phyloP scores from a whole-genome alignment of 1,284 basidiomycete genomes.

The Sparassis latifolia region DNA sequence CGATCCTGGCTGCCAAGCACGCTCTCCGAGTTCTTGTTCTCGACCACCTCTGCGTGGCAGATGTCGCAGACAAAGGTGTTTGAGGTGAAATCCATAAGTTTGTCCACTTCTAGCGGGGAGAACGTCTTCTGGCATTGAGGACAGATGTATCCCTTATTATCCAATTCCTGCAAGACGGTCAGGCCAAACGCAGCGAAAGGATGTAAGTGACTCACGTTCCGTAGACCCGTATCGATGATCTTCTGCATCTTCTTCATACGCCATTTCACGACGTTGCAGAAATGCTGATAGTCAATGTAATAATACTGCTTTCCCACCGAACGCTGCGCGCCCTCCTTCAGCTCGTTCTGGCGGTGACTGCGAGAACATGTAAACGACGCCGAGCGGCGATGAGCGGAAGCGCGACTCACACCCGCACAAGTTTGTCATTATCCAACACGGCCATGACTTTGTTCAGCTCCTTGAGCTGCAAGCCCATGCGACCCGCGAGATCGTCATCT shows the following conservation, averaged over 20 bases:
- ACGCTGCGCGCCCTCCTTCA: constrained; percentile 77
- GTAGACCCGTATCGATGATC: constrained; percentile 81
- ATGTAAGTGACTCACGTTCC: constrained; percentile 51
- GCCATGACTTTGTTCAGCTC: constrained; percentile 92
- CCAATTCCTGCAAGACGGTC: constrained; percentile 63
- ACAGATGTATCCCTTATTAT: constrained; percentile 95
- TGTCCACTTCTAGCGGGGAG: constrained; percentile 82
- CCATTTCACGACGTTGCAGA: constrained; percentile 98
- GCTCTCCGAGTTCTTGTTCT: constrained; percentile 88
- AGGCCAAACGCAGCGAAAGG: neutral
- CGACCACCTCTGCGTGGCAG: constrained; percentile 75
- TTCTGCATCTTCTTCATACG: constrained; percentile 91
- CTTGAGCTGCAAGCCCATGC: constrained; percentile 85
- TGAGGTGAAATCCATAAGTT: constrained; percentile 63
- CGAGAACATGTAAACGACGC: neutral
- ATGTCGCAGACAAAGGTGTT: constrained; percentile 73
- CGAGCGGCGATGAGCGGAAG: constrained; percentile 4
- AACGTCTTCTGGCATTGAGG: constrained; percentile 84
- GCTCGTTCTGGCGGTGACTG: constrained; percentile 81
- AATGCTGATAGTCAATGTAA: constrained; percentile 93
- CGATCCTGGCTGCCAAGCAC: constrained; percentile 83
- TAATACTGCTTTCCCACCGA: constrained; percentile 86
- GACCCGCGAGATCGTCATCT: constrained; percentile 86
- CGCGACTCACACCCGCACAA: constrained; percentile 72
- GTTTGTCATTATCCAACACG: constrained; percentile 76